These are phyloP conservation scores for Dalbergia cultrata DNA, from an alignment of 306 rosid species.

Conservation along the genomic window DNA sequence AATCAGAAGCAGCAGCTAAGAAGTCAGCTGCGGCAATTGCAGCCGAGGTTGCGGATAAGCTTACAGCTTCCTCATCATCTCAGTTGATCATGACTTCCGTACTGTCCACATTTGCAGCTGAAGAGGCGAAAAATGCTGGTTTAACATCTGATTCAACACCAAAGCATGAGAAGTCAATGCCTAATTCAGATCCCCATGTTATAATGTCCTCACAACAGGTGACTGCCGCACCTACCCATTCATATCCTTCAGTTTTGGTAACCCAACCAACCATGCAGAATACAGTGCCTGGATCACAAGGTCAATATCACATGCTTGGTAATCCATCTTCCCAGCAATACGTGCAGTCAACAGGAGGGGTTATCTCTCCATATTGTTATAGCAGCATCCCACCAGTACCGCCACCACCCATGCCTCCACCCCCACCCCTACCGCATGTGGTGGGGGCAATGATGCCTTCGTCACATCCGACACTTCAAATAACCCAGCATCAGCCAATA, in stretches of 20 bases:
- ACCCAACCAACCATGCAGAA: conserved; percentile 62
- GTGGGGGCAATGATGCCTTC: conserved; percentile 65
- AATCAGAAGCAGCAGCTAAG: conserved; percentile 55
- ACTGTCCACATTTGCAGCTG: conserved; percentile 88
- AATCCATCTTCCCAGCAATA: conserved; percentile 77
- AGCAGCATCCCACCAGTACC: conserved; percentile 68
- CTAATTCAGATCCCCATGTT: conserved; percentile 64
- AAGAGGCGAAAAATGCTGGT: conserved; percentile 83
- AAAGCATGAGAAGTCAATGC: conserved; percentile 57
- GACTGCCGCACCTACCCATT: conserved; percentile 61
- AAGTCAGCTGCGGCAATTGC: conserved; percentile 94
- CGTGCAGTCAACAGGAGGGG: conserved; percentile 69
- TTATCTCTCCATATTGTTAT: conserved; percentile 70
- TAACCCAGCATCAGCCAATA: conserved; percentile 62
- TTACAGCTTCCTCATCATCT: conserved; percentile 89
- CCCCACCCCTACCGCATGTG: conserved; percentile 66
- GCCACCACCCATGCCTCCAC: conserved; percentile 34
- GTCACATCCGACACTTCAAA: conserved; percentile 60
- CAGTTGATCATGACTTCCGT: conserved; percentile 92
- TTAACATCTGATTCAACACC: conserved; percentile 57
- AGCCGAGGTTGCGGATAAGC: conserved; percentile 95
- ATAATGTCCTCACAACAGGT: conserved; percentile 68
- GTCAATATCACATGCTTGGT: conserved; percentile 71
- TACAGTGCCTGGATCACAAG: conserved; percentile 66
- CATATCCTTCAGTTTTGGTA: conserved; percentile 73